Conservation (phyloP, 495 filamentous ascomycete species). For the Apiosordaria backusii region DNA sequence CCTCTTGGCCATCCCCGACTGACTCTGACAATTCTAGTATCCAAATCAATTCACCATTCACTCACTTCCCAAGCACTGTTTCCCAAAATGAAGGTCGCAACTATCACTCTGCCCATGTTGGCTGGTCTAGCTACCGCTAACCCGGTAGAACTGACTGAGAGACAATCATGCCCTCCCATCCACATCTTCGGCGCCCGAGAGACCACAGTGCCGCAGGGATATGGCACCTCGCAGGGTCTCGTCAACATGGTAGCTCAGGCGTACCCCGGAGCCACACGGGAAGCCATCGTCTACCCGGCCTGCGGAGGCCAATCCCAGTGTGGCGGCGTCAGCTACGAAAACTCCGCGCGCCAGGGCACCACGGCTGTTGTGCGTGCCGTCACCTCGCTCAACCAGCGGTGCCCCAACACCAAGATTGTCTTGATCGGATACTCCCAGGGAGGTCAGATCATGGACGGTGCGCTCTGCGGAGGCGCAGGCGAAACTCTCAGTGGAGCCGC, state of each 20-base stretch:
- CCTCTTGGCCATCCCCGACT: not conserved
- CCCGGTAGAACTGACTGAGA: slow-evolving; percentile 18
- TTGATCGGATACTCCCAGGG: slow-evolving; percentile 65
- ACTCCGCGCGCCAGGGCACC: slow-evolving; percentile 51
- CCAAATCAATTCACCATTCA: not conserved
- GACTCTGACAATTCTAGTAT: not conserved
- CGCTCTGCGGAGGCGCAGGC: slow-evolving; percentile 53
- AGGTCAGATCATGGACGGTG: slow-evolving; percentile 62
- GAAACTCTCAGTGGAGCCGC: slow-evolving; percentile 40
- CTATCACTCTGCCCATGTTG: not conserved
- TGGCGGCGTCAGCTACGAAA: slow-evolving; percentile 52
- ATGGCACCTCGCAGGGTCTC: slow-evolving; percentile 50
- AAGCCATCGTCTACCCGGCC: slow-evolving; percentile 49
- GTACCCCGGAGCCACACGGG: slow-evolving; percentile 53
- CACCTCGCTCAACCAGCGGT: slow-evolving; percentile 49
- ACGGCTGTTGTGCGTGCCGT: slow-evolving; percentile 52
- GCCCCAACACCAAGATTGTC: slow-evolving; percentile 54
- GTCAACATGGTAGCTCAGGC: slow-evolving; percentile 52
- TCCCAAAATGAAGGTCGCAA: not conserved
- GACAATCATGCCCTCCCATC: slow-evolving; percentile 45
- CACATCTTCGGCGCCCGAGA: slow-evolving; percentile 65
- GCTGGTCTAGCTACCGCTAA: not conserved
- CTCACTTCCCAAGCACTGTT: not conserved
- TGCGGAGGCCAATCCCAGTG: slow-evolving; percentile 50
- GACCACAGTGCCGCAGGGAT: slow-evolving; percentile 55